Evolutionary conservation across 2,329 filamentous ascomycete genomes (phyloP), one percentile per base, ranked within the genome.

Genomic region (Podosphaera fusca): DNA sequence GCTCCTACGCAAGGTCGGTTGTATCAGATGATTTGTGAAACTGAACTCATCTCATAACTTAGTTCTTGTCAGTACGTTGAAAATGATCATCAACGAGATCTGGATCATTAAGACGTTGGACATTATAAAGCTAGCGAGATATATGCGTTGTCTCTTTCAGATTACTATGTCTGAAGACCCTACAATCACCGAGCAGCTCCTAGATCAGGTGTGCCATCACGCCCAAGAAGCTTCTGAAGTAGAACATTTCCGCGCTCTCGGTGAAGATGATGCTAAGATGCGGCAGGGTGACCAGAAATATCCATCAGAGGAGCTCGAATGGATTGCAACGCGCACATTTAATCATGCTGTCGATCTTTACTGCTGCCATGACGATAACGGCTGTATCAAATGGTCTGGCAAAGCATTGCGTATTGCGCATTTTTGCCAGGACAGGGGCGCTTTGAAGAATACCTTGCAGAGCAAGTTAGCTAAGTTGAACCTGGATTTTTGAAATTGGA

Each of bases 71-170:
- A 62, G 69, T 1, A 75, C 71, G 0, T 72, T 88, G 58, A 76
- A 82, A 52, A 77, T 80, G 59, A 80, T 89, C 59, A 78, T 92
- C 64, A 84, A 85, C 63, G 72, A 80, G 53, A 80, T 84, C 21
- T 83, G 79, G 69, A 72, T 69, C 0, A 68, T 80, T 1, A 74
- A 80, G 21, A 50, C 51, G 5, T 79, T 81, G 50, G 75, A 83
- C 60, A 72, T 73, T 3, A 65, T 67, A 0, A 81, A 79, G 62
- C 71, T 94, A 0, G 78, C 84, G 6, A 84, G 83, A 63, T 94
- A 92, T 71, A 77, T 90, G 51, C 79, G 86, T 0, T 88, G 85
- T 63, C 73, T 92, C 1, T 85, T 90, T 61, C 82, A 85, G 60
- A 72, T 80, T 0, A 76, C 83, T 0, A 69, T 88, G 0, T 71